Percentiles rank a stretch among this genome's conserved stretches.
These are phyloP conservation scores for Cyphellophora attinorum DNA, from an alignment of 2,329 filamentous ascomycete species.

Conservation along the genomic window DNA sequence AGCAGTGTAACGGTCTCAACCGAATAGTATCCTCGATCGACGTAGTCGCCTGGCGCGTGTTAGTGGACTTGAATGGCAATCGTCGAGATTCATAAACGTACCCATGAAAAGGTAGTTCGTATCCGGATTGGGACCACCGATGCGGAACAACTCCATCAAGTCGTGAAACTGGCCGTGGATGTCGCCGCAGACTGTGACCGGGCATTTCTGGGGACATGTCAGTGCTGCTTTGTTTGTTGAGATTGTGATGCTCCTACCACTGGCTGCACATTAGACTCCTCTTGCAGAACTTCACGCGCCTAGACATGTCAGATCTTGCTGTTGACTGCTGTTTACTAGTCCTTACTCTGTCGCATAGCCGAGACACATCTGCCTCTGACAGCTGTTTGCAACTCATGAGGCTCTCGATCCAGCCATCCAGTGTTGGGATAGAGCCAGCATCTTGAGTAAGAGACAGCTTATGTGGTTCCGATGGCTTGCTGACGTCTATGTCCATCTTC, in stretches of 20 bases:
- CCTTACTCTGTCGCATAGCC: conserved; percentile 92
- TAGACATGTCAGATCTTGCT: conserved; percentile 27
- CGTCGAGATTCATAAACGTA: conserved; percentile 33
- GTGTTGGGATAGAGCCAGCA: conserved; percentile 78
- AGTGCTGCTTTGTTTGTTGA: conserved; percentile 5
- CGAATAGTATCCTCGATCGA: conserved; percentile 97
- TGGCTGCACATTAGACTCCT: conserved; percentile 97
- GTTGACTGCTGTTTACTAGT: conserved; percentile 7
- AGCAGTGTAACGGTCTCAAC: conserved; percentile 96
- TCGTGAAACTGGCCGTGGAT: conserved; percentile 99
- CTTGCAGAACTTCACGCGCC: conserved; percentile 92
- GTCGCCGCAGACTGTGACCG: conserved; percentile 95
- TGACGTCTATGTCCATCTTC: conserved; percentile 93
- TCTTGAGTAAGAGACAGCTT: conserved; percentile 69
- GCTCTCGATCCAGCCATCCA: conserved; percentile 97
- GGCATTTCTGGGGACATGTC: conserved; percentile 71
- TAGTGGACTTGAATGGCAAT: too few species aligned
- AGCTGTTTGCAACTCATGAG: conserved; percentile 99
- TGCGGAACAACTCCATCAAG: conserved; percentile 98
- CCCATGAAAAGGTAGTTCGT: conserved; percentile 99
- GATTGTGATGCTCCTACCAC: conserved; percentile 57
- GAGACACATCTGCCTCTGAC: conserved; percentile 85
- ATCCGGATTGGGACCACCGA: conserved; percentile 93
- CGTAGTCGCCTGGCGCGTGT: conserved; percentile 73
- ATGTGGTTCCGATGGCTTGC: conserved; percentile 68